Base-by-base conservation (phyloP, 257 asterid species). In the Vinca minor region DNA sequence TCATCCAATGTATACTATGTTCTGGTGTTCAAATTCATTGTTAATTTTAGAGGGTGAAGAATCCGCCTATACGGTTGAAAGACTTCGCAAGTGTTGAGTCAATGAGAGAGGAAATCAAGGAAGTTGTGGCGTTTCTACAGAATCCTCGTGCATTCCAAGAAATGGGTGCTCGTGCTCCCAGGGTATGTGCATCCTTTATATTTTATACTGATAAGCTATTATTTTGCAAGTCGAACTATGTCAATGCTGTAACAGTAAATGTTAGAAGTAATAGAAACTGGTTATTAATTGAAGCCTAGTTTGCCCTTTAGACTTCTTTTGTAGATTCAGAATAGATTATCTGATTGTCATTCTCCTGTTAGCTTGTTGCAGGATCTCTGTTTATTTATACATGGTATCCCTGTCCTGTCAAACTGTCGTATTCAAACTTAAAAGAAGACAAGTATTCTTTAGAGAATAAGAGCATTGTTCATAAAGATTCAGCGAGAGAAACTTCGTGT, bases 81-180 rank as follows among this genome's bases (percentile, higher is more conserved):
- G 97, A 93, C 76, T 93, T 93, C 71, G 89, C 97, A 25, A 93
- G 97, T 76, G 88, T 93, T 67, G 97, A 93, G 68, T 84, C 96
- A 63, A 87, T 93, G 92, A 82, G 74, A 70, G 98, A 93, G 75
- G 98, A 93, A 82, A 93, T 93, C 48, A 87, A 84, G 75, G 98
- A 93, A 80, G 96, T 93, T 44, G 97, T 93, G 76, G 91, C 97
- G 29, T 93, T 89, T 77, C 85, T 93, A 54, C 96, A 69, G 80
- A 93, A 93, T 77, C 98, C 97, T 44, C 74, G 79, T 38, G 97
- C 95, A 72, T 89, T 87, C 74, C 90, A 87, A 80, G 97, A 89
- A 73, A 89, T 89, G 96, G 98, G 98, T 80, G 98, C 98, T 79
- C 92, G 97, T 77, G 95, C 98, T 66, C 98, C 98, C 25, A 84